Percentiles rank a stretch among this genome's conserved stretches.
phyloP scores from a whole-genome alignment of 2,329 filamentous ascomycete species.

The Ophiostoma angusticollis region DNA sequence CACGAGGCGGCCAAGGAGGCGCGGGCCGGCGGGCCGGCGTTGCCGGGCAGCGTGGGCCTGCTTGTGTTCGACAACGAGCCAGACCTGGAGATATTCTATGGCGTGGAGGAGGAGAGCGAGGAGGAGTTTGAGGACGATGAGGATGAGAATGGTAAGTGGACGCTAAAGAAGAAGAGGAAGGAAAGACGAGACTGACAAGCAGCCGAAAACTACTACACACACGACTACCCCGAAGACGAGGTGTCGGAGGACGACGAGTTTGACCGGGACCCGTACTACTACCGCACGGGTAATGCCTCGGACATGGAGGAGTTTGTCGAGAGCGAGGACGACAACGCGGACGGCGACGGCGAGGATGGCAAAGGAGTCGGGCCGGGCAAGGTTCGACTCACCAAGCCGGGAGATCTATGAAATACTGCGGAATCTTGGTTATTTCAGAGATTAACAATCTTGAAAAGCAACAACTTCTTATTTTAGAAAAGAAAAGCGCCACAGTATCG shows the following conservation, averaged over 20 bases:
- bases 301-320: conserved; percentile 42
- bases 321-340: conserved; percentile 24
- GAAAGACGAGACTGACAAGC: not conserved
- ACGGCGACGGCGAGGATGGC: conserved; percentile 15
- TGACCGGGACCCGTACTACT: conserved; percentile 41
- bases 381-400: not conserved
- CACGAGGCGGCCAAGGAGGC: conserved; percentile 24
- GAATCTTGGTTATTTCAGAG: too few species aligned
- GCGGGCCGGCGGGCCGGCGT: conserved; percentile 21
- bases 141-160: conserved; percentile 49
- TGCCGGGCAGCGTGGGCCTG: conserved; percentile 39
- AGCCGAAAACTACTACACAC: conserved; percentile 68
- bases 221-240: conserved; percentile 72
- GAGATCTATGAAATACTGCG: not conserved
- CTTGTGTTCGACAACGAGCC: conserved; percentile 44
- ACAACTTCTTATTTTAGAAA: not conserved
- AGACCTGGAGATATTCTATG: conserved; percentile 48
- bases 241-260: conserved; percentile 58
- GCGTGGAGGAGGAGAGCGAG: conserved; percentile 50
- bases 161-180: too few species aligned
- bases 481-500: too few species aligned
- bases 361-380: not conserved
- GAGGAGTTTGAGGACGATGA: conserved; percentile 47
- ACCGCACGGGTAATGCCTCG: conserved; percentile 39
- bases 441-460: not conserved